Percentiles rank a stretch among this genome's conserved stretches.
Evolutionary conservation across 164 flowering plant species (phyloP).

Genomic region (Chloranthus sessilifolius): DNA sequence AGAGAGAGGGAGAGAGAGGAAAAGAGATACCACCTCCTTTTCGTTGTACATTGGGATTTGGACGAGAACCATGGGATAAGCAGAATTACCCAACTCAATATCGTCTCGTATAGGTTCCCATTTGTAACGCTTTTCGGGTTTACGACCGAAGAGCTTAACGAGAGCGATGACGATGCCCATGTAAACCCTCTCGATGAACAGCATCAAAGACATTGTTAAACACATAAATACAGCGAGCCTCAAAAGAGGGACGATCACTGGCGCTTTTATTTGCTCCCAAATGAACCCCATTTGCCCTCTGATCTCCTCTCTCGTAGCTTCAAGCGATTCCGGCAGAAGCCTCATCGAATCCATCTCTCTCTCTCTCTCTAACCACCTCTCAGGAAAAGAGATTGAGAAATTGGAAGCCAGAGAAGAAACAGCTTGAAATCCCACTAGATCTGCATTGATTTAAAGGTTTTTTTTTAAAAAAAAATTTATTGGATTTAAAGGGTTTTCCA

Average conservation of each 20-base stretch:
- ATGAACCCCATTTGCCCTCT: slow-evolving; percentile 29
- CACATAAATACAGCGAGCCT: slow-evolving; percentile 36
- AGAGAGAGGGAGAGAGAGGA: not conserved
- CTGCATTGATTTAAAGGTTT: slow-evolving; percentile 25
- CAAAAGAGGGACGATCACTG: slow-evolving; percentile 47
- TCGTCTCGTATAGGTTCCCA: slow-evolving; percentile 58
- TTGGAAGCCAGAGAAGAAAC: not conserved
- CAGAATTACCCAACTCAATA: slow-evolving; percentile 46
- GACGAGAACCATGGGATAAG: slow-evolving; percentile 37
- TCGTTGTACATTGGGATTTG: too few relatives aligned
- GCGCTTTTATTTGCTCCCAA: slow-evolving; percentile 51
- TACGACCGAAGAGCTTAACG: slow-evolving; percentile 44
- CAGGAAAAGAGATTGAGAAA: not conserved
- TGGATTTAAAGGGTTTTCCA: too few relatives aligned
- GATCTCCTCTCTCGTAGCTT: slow-evolving; percentile 30
- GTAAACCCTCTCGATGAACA: slow-evolving; percentile 56
- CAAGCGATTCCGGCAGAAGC: too few relatives aligned
- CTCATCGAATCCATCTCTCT: not conserved
- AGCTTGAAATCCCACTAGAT: too few relatives aligned
- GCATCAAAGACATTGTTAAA: slow-evolving; percentile 50
- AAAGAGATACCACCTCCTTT: slow-evolving; percentile 3
- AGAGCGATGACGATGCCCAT: slow-evolving; percentile 46
- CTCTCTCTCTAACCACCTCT: not conserved
- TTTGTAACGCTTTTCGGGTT: slow-evolving; percentile 59
- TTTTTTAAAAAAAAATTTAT: slow-evolving; percentile 3